phyloP scores from a whole-genome alignment of 768 basidiomycete species.

The Calocybe indica region DNA sequence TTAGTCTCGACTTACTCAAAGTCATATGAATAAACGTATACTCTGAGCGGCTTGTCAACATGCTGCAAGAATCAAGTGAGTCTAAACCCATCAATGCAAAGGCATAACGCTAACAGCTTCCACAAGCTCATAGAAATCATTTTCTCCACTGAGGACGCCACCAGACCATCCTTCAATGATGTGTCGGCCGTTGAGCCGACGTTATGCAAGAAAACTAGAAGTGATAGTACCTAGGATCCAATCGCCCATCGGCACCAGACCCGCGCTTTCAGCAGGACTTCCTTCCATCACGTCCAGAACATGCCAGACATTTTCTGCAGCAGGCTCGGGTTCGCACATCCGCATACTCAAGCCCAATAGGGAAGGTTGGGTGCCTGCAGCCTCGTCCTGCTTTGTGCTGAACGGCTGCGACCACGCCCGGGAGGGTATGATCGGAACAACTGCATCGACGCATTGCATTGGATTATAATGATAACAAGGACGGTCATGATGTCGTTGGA shows the following conservation, averaged over 20 bases:
- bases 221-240: constrained; percentile 35
- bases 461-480: background rate
- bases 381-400: constrained; percentile 29
- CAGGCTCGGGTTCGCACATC: constrained; percentile 83
- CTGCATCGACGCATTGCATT: constrained; percentile 31
- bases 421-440: constrained; percentile 81
- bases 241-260: constrained; percentile 85
- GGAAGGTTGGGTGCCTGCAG: constrained; percentile 62
- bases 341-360: constrained; percentile 93
- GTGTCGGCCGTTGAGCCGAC: constrained; percentile 27
- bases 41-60: constrained; percentile 86
- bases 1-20: constrained; percentile 67
- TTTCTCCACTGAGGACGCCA: constrained; percentile 84
- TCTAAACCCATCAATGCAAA: constrained; percentile 1
- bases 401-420: constrained; percentile 66
- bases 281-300: constrained; percentile 96
- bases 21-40: constrained; percentile 96
- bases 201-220: background rate
- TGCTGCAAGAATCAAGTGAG: constrained; percentile 45
- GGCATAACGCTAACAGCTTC: constrained; percentile 61
- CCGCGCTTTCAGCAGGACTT: constrained; percentile 93
- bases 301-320: constrained; percentile 96
- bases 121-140: constrained; percentile 94
- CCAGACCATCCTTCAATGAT: constrained; percentile 91
- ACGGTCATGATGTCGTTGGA: background rate